These are phyloP conservation scores for Vairimorpha apis DNA, from an alignment of 371 early-diverging fungal species.

Conservation along the genomic window DNA sequence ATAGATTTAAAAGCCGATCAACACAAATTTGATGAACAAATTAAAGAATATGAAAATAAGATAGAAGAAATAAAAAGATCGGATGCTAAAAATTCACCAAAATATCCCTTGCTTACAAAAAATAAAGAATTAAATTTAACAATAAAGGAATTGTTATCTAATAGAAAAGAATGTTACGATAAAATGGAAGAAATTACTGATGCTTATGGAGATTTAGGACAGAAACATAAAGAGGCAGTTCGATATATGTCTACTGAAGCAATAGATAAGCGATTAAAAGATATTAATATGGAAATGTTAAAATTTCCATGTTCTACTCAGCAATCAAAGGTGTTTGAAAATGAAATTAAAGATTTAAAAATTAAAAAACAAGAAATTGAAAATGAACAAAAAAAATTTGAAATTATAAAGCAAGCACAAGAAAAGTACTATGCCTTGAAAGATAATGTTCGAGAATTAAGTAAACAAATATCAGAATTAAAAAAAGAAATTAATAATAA, in stretches of 20 bases:
- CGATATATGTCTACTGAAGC: conserved; percentile 29
- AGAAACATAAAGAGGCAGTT: conserved; percentile 16
- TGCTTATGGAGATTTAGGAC: conserved; percentile 19
- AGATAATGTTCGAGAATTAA: conserved; percentile 16
- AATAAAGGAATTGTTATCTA: conserved; percentile 7
- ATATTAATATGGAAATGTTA: conserved; percentile 48
- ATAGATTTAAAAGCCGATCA: conserved; percentile 8
- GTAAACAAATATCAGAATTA: conserved; percentile 7
- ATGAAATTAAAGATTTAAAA: conserved; percentile 38
- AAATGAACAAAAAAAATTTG: conserved; percentile 33
- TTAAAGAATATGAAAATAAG: conserved; percentile 16
- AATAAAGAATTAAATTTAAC: neutral
- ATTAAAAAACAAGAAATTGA: conserved; percentile 45
- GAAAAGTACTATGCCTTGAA: conserved; percentile 17
- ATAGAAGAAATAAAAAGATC: conserved; percentile 18
- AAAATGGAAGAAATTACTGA: conserved; percentile 16
- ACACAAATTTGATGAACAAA: conserved; percentile 1
- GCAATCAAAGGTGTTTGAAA: conserved; percentile 50
- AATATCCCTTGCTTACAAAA: conserved; percentile 6
- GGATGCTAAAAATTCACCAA: conserved; percentile 27
- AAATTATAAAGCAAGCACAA: conserved; percentile 18
- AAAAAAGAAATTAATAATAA: conserved; percentile 38
- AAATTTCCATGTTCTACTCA: conserved; percentile 9
- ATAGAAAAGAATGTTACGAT: conserved; percentile 8
- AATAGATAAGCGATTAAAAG: conserved; percentile 45